Conservation (phyloP, 1,139 yeast genomes). For the Magnusiomyces magnusii region DNA sequence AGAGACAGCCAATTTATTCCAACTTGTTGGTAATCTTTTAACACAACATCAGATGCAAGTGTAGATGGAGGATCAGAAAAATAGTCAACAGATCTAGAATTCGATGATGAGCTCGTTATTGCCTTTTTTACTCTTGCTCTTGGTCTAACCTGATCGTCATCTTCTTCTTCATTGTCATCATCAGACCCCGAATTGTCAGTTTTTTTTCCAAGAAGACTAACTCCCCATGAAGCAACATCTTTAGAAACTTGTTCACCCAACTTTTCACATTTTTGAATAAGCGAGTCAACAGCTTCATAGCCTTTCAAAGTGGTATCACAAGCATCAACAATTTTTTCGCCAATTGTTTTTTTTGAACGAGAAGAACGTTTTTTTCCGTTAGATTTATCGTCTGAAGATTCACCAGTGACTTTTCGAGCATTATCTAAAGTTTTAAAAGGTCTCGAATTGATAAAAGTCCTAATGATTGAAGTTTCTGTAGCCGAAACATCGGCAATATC, state of each 20-base stretch:
- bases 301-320: constrained; percentile 68
- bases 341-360: constrained; percentile 49
- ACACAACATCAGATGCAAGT: constrained; percentile 52
- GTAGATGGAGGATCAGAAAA: constrained; percentile 65
- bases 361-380: constrained; percentile 15
- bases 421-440: constrained; percentile 57
- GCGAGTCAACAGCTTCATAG: constrained; percentile 86
- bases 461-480: constrained; percentile 61
- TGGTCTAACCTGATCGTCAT: constrained; percentile 11
- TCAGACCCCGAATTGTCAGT: constrained; percentile 38
- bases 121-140: neutral
- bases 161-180: constrained; percentile 25
- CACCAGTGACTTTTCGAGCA: constrained; percentile 44
- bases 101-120: neutral
- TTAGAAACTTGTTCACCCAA: constrained; percentile 63
- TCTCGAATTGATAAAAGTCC: constrained; percentile 50
- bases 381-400: constrained; percentile 29
- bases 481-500: constrained; percentile 78
- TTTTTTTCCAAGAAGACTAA: constrained; percentile 47
- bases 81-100: constrained; percentile 23
- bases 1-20: constrained; percentile 91
- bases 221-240: constrained; percentile 85
- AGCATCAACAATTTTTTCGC: constrained; percentile 68
- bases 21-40: constrained; percentile 88
- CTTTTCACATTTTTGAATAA: constrained; percentile 73